phyloP scores from a whole-genome alignment of 2,329 filamentous ascomycete species.

The Paraphoma chrysanthemicola region DNA sequence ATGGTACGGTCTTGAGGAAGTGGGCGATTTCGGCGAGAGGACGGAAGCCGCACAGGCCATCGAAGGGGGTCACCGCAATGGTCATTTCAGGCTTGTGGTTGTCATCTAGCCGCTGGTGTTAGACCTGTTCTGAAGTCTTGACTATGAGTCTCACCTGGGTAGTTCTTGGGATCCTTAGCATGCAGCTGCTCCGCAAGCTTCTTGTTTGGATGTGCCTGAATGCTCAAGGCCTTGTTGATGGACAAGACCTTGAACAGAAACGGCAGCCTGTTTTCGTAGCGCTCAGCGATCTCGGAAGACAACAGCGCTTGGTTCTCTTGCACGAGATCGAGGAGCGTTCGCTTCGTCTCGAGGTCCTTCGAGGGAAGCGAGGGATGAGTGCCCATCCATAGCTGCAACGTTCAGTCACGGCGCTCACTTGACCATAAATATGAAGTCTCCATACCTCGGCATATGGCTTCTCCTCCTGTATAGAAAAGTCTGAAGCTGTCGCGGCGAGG shows the following conservation, averaged over 20 bases:
- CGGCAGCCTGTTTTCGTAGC: slow-evolving; percentile 82
- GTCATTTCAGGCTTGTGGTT: slow-evolving; percentile 99
- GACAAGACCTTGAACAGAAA: slow-evolving; percentile 99
- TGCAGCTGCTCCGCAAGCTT: slow-evolving; percentile 90
- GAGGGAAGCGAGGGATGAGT: slow-evolving; percentile 96
- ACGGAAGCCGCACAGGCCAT: slow-evolving; percentile 94
- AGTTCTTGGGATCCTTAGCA: slow-evolving; percentile 86
- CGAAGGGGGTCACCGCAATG: slow-evolving; percentile 94
- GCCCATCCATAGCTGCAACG: slow-evolving; percentile 93
- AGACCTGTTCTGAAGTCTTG: slow-evolving; percentile 2
- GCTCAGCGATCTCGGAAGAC: slow-evolving; percentile 72
- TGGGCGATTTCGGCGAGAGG: slow-evolving; percentile 85
- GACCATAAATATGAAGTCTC: background rate
- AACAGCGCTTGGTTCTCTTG: slow-evolving; percentile 86
- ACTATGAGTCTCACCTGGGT: slow-evolving; percentile 65
- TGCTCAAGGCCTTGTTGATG: slow-evolving; percentile 93
- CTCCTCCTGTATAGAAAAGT: slow-evolving; percentile 79
- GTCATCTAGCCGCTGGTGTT: slow-evolving; percentile 66
- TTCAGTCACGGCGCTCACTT: slow-evolving; percentile 23
- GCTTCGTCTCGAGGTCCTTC: slow-evolving; percentile 82
- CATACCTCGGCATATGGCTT: slow-evolving; percentile 92
- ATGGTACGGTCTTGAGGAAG: slow-evolving; percentile 73
- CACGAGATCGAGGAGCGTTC: slow-evolving; percentile 85
- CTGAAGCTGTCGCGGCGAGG: slow-evolving; percentile 81
- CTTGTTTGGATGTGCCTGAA: slow-evolving; percentile 97